Evolutionary conservation across 805 yeast genomes (phyloP).

Genomic region (Nakazawaea pomicola): DNA sequence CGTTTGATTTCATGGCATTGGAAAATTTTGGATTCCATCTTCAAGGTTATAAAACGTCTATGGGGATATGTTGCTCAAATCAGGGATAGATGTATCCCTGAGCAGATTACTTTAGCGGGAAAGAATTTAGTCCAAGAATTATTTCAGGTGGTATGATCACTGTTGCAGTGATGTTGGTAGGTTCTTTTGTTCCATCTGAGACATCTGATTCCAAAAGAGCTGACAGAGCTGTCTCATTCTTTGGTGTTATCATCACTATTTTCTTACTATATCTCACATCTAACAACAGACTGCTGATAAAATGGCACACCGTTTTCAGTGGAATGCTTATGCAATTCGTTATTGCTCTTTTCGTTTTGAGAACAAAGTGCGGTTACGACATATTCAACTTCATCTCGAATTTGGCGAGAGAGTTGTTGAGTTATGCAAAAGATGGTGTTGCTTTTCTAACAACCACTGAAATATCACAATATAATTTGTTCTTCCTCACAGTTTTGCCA

Average conservation of each 20-base stretch:
- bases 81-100: constrained; percentile 35
- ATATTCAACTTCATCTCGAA: constrained; percentile 55
- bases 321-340: constrained; percentile 59
- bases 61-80: constrained; percentile 30
- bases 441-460: constrained; percentile 46
- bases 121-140: constrained; percentile 26
- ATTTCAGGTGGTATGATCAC: constrained; percentile 40
- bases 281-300: constrained; percentile 36
- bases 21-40: constrained; percentile 19
- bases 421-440: constrained; percentile 56
- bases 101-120: constrained; percentile 16
- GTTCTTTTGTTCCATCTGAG: constrained; percentile 48
- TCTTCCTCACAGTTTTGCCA: constrained; percentile 55
- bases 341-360: constrained; percentile 53
- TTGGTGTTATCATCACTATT: constrained; percentile 46
- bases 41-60: constrained; percentile 14
- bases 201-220: constrained; percentile 38
- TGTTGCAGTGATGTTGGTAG: constrained; percentile 43
- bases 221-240: constrained; percentile 55
- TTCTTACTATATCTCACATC: constrained; percentile 40
- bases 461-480: constrained; percentile 36
- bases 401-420: constrained; percentile 51
- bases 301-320: constrained; percentile 55
- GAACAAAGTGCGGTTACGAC: constrained; percentile 57
- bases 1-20: constrained; percentile 34